Evolutionary conservation across 495 filamentous ascomycete genomes (phyloP).

Genomic region (Annulohypoxylon moriforme): DNA sequence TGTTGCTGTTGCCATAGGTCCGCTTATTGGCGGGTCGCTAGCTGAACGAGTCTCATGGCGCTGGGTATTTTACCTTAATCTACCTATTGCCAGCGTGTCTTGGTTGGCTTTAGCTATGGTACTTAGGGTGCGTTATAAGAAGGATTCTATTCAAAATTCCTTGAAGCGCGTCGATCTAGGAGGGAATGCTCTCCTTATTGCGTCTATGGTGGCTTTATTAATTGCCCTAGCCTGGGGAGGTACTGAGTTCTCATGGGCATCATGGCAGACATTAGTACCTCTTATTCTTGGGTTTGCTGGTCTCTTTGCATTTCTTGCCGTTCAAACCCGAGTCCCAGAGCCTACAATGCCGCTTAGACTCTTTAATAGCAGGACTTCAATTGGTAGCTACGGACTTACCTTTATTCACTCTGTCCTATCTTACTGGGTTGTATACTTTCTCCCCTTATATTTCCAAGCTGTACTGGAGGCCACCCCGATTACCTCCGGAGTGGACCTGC

Average conservation of each 20-base stretch:
- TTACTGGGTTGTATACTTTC: slow-evolving; percentile 55
- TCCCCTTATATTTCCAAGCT: slow-evolving; percentile 62
- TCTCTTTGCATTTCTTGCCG: not conserved
- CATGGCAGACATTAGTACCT: slow-evolving; percentile 57
- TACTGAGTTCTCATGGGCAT: slow-evolving; percentile 57
- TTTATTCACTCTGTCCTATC: slow-evolving; percentile 13
- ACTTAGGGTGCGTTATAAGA: not conserved
- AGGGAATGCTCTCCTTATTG: slow-evolving; percentile 36
- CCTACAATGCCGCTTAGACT: slow-evolving; percentile 27
- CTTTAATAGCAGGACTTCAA: slow-evolving; percentile 49
- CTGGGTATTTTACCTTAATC: slow-evolving; percentile 75
- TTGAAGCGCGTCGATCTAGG: not conserved
- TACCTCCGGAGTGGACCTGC: slow-evolving; percentile 52
- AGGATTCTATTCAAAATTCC: not conserved
- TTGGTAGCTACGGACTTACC: slow-evolving; percentile 45
- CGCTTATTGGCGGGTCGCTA: slow-evolving; percentile 69
- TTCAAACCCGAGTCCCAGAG: slow-evolving; percentile 40
- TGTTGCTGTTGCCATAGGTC: slow-evolving; percentile 52
- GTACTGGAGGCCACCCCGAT: slow-evolving; percentile 49
- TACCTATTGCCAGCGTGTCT: slow-evolving; percentile 61
- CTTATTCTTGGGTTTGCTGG: slow-evolving; percentile 6
- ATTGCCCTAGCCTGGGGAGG: slow-evolving; percentile 68
- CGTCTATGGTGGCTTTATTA: slow-evolving; percentile 50
- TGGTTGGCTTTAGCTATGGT: slow-evolving; percentile 59
- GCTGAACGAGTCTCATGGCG: slow-evolving; percentile 61